phyloP scores from a whole-genome alignment of 2,329 filamentous ascomycete species.

The Scolecobasidium constrictum region DNA sequence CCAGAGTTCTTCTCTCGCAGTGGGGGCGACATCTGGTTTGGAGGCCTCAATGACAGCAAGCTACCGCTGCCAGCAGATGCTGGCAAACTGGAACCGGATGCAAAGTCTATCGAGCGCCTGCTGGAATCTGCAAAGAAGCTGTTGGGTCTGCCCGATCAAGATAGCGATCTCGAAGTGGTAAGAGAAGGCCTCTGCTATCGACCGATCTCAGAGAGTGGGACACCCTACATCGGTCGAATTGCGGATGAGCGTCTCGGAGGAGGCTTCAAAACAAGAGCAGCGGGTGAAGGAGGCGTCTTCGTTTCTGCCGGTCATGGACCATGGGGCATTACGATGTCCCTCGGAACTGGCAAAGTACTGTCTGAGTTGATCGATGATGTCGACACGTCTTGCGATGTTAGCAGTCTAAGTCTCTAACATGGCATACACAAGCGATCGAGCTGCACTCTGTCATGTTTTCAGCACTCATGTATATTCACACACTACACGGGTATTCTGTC shows the following conservation, averaged over 20 bases:
- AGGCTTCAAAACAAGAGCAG: conserved; percentile 30
- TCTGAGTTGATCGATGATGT: conserved; percentile 57
- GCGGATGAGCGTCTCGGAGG: conserved; percentile 44
- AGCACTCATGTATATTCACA: background rate
- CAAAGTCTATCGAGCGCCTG: conserved; percentile 33
- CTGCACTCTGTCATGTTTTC: background rate
- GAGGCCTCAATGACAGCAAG: conserved; percentile 54
- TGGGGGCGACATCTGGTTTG: conserved; percentile 61
- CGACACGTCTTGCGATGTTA: conserved; percentile 3
- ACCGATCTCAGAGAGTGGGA: conserved; percentile 53
- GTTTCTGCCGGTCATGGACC: conserved; percentile 64
- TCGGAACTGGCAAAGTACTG: conserved; percentile 62
- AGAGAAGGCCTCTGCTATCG: conserved; percentile 62
- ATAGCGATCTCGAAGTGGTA: conserved; percentile 49
- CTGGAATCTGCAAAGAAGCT: conserved; percentile 38
- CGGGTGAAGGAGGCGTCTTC: conserved; percentile 52
- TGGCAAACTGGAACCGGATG: conserved; percentile 32
- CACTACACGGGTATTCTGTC: background rate
- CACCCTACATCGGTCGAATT: conserved; percentile 51
- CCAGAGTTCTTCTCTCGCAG: conserved; percentile 61
- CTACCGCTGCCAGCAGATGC: conserved; percentile 51
- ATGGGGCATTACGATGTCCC: conserved; percentile 45
- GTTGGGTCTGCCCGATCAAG: conserved; percentile 30
- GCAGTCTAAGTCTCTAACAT: background rate
- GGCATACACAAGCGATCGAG: background rate